Base-by-base conservation (phyloP, 306 rosid genomes). In the Gynostemma pentaphyllum region DNA sequence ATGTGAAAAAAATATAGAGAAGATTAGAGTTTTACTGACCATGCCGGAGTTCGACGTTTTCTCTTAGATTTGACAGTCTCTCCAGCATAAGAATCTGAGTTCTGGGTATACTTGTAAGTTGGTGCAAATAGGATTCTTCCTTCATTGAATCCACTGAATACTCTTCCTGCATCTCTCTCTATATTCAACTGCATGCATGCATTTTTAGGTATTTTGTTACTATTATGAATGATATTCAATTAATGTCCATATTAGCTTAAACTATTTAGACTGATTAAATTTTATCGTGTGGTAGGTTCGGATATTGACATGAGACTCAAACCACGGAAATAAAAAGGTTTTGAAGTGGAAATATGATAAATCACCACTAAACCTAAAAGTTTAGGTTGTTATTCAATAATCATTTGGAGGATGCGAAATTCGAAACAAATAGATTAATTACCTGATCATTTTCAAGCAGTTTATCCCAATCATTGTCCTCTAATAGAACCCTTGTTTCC, bases 31-130 rank as follows among this genome's bases (percentile, higher is more conserved):
- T n/a, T n/a, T 21, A 22, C 37, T 9, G 77, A 88, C 95, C 97
- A 89, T 48, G 97, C 89, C 0, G 97, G 97, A 4, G 97, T 89
- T 67, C 97, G 74, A 3, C 95, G 92, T 79, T 89, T 89, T 79
- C 75, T 86, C 82, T 84, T 89, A 53, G 97, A 84, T 70, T 89
- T 82, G 48, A 73, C 68, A 0, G 92, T 86, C 68, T 89, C 97
- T 11, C 97, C 97, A 4, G 92, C 86, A 45, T 89, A 89, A 56
- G 89, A 81, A 52, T 89, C 95, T 18, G 97, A 86, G 70, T 89
- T 86, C 0, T 84, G 95, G 26, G 87, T 74, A 52, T 89, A 89
- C 76, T 89, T 89, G 70, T 89, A 86, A 62, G 97, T 89, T 0
- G 97, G 97, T 18, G 95, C 92, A 70, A 89, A 89, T 1, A 71